Base-by-base conservation (phyloP, 2,329 filamentous ascomycete species). In the Cytospora schulzeri region DNA sequence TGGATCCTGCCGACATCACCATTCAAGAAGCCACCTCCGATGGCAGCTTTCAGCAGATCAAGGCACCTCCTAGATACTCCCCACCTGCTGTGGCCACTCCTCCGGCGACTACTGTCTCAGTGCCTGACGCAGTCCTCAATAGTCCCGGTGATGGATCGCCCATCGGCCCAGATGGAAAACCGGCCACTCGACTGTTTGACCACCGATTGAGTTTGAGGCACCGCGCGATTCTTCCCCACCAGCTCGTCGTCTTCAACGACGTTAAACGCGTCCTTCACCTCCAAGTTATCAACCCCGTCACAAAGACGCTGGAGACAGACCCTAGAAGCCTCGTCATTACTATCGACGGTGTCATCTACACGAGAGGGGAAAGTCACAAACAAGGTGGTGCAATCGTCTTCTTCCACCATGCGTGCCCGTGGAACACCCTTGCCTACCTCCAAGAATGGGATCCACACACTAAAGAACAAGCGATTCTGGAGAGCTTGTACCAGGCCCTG, bases 381-480 rank as follows among this genome's bases (percentile, higher is more conserved):
- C 52, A 56, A 4, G 52, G 38, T 0, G 52, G 28, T 0, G 52
- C 38, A 17, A 50, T 33, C 22, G 60, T 62, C 7, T 51, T 51
- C 60, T 51, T 56, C 38, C 60, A 62, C 22, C 22, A 50, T 0
- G 2, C 24, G 29, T 56, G 29, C 4, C 52, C 29, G 0, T 62
- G 60, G 60, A 56, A 33, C 52, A 62, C 26, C 0, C 35, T 62
- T 11, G 41, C 60, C 9, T 62, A 31, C 4, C 17, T 62, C 14
- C 12, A 50, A 3, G 22, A 1, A 17, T 28, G 11, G 17, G 12
- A 14, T 3, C 52, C 52, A 17, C 52, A 35, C 12, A 35, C 52
- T 3, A 29, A 62, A 3, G 26, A 62, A 15, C 54, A 56, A 8
- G 60, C 60, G 6, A 45, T 48, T n/a, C 60, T 62, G 3, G 52